A percentile compares a stretch with the other conserved stretches of the same genome.
Conservation (phyloP, 208 protist genomes). For the Entamoeba histolytica region DNA sequence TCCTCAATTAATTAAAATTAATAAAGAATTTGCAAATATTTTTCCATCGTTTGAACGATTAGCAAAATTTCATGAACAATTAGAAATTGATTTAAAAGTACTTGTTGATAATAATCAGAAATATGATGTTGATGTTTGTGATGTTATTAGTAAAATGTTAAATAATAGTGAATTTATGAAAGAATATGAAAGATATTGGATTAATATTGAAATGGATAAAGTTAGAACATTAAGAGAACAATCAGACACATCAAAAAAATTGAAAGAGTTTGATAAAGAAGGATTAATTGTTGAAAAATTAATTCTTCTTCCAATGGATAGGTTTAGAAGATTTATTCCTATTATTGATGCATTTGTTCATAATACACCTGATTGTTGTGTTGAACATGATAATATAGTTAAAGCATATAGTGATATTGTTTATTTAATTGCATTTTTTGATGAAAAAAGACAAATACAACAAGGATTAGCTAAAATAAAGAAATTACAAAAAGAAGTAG, state of each 20-base stretch:
- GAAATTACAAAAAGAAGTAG: neutral
- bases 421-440: neutral
- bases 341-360: neutral
- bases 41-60: neutral
- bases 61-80: neutral
- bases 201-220: neutral
- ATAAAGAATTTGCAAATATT: neutral
- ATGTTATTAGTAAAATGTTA: neutral
- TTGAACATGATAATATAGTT: neutral
- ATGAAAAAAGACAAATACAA: neutral
- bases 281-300: neutral
- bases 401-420: neutral
- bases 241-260: neutral
- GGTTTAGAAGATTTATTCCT: neutral
- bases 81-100: neutral
- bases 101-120: neutral
- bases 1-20: neutral
- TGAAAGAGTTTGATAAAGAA: neutral
- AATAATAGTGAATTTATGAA: neutral
- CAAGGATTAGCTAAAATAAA: neutral
- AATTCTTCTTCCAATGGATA: neutral
- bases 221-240: neutral
- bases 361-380: neutral
- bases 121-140: neutral
- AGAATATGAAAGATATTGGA: neutral